Evolutionary conservation across 2,329 filamentous ascomycete species (phyloP), one percentile per base, ranked within the genome.

Genomic region (Cercospora zeina): DNA sequence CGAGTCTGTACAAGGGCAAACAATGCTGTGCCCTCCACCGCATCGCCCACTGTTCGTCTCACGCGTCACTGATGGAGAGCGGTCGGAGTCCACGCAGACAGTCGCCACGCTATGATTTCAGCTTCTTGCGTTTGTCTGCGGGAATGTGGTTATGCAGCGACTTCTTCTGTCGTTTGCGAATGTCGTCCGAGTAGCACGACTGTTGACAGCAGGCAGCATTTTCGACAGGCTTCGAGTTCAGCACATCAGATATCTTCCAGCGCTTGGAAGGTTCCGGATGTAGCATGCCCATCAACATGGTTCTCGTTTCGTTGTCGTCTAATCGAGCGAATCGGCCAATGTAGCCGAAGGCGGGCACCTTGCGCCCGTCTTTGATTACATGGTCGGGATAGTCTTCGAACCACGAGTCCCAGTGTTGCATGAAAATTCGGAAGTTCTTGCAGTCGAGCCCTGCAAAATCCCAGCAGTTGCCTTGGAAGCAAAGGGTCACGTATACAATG

Each of bases 401-500:
- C 82, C 88, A 91, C 65, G 83, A 84, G 7, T 85, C 79, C 89
- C 90, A 96, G 11, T 85, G 88, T 34, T 79, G 76, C 56, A 86
- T 80, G 64, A 91, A 85, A 36, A 82, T 79, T 57, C 84, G 82
- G 77, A 91, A 95, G 67, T 85, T 82, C 73, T 82, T 75, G 68
- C 67, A 69, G 47, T 78, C 69, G 58, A 74, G 64, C 62, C 85
- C 84, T 0, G 90, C 90, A 65, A 85, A 85, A 55, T 84, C 81
- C 92, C 91, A 96, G 7, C 93, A 84, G 50, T 85, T 87, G 21
- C 86, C 89, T 47, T 85, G 84, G 70, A 89, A 89, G 39, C 85
- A 85, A 66, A 96, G 84, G 65, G 89, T 87, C 62, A 96, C 79
- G 82, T 91, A 93, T 67, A 95, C 88, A 61, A 96, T 87, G 24